These are phyloP conservation scores for Aspergillus sp. DNA, from an alignment of 2,329 filamentous ascomycete species.

Conservation along the genomic window DNA sequence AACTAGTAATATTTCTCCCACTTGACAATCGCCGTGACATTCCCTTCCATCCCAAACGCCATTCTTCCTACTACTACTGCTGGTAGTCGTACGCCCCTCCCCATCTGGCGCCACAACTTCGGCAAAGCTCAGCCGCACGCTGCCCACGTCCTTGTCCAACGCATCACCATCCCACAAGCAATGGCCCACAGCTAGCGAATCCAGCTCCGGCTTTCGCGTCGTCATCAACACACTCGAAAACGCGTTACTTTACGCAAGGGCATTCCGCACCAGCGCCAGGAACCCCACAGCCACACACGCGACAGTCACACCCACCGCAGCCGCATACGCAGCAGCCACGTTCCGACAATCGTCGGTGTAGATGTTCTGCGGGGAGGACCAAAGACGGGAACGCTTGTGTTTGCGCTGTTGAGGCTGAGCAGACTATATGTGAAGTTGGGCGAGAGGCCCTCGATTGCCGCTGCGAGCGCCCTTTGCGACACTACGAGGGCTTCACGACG, in stretches of 20 bases:
- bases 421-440: constrained; percentile 22
- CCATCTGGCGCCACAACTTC: no score
- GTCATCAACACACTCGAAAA: constrained; percentile 19
- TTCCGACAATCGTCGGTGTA: not conserved
- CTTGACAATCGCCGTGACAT: no score
- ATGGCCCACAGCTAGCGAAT: constrained; percentile 11
- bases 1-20: no score
- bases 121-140: no score
- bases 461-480: constrained; percentile 15
- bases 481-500: not conserved
- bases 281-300: not conserved
- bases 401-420: constrained; percentile 16
- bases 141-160: not conserved
- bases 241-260: constrained; percentile 11
- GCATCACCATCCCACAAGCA: constrained; percentile 9
- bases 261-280: constrained; percentile 10
- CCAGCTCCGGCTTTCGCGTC: constrained; percentile 20
- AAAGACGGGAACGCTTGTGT: not conserved
- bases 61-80: no score
- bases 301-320: not conserved
- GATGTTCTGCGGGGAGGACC: not conserved
- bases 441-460: constrained; percentile 17
- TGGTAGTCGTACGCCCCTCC: no score
- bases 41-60: no score
- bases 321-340: no score